phyloP scores from a whole-genome alignment of 768 basidiomycete species.

The Boletus reticuloceps region DNA sequence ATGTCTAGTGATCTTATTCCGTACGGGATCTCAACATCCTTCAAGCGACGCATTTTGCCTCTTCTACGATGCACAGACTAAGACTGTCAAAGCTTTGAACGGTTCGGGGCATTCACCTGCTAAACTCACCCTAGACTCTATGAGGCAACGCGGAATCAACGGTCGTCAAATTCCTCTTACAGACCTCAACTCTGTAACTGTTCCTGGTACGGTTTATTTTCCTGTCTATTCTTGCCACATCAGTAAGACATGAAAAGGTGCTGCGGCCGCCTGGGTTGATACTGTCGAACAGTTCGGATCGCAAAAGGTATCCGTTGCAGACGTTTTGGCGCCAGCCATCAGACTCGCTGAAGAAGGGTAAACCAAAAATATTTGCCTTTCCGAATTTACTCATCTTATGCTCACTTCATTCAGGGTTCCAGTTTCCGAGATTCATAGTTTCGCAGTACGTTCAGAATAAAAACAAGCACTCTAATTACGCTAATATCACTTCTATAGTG shows the following conservation, averaged over 20 bases:
- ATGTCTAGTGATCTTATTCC: conserved; percentile 16
- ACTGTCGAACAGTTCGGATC: conserved; percentile 82
- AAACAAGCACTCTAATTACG: background rate
- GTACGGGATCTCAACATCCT: conserved; percentile 9
- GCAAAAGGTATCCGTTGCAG: conserved; percentile 55
- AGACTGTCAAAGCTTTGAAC: conserved; percentile 84
- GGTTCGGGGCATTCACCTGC: conserved; percentile 88
- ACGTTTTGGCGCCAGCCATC: conserved; percentile 87
- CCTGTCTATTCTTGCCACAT: background rate
- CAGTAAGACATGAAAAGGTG: conserved; percentile 48
- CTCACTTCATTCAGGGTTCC: conserved; percentile 55
- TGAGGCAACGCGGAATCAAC: conserved; percentile 63
- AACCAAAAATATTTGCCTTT: conserved; percentile 8
- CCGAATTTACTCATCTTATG: background rate
- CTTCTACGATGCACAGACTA: conserved; percentile 83
- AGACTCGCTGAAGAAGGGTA: conserved; percentile 89
- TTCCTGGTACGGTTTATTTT: conserved; percentile 53
- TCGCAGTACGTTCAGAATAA: conserved; percentile 39
- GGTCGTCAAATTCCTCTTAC: conserved; percentile 70
- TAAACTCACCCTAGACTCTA: conserved; percentile 73
- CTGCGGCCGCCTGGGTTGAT: conserved; percentile 95
- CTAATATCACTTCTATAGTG: conserved; percentile 34
- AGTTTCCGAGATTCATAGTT: conserved; percentile 78
- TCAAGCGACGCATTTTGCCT: conserved; percentile 87
- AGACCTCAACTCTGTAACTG: conserved; percentile 89